phyloP scores from a whole-genome alignment of 73 alveolate species.

The Uronychia binucleata region DNA sequence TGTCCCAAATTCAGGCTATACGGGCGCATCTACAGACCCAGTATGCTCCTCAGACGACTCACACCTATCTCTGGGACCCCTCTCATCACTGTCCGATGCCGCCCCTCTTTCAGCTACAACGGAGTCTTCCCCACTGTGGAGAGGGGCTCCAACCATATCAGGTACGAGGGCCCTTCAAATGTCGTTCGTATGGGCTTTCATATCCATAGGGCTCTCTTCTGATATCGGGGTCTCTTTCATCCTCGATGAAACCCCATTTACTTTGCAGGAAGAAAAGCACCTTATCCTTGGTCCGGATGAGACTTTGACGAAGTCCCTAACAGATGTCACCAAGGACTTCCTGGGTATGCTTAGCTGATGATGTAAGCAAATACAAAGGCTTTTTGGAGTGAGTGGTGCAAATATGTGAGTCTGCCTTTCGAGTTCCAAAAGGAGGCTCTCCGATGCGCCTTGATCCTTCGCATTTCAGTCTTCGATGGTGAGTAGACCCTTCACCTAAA shows the following conservation, averaged over 20 bases:
- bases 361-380: slow-evolving; percentile 12
- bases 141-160: slow-evolving; percentile 38
- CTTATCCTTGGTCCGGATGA: slow-evolving; percentile 36
- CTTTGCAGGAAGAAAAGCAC: slow-evolving; percentile 16
- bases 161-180: slow-evolving; percentile 23
- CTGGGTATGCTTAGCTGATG: not conserved
- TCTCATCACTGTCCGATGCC: slow-evolving; percentile 30
- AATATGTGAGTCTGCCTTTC: slow-evolving; percentile 38
- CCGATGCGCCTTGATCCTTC: slow-evolving; percentile 26
- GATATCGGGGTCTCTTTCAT: slow-evolving; percentile 11
- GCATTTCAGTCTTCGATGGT: slow-evolving; percentile 34
- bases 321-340: slow-evolving; percentile 28
- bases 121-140: slow-evolving; percentile 36
- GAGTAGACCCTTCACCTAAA: not conserved
- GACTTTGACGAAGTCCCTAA: slow-evolving; percentile 12
- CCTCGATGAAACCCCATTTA: slow-evolving; percentile 14
- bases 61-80: slow-evolving; percentile 39
- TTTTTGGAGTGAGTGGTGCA: slow-evolving; percentile 33
- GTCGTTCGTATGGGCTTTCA: not conserved
- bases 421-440: slow-evolving; percentile 30
- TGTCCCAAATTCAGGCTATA: slow-evolving; percentile 40
- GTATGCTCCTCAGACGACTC: slow-evolving; percentile 38
- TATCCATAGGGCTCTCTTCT: slow-evolving; percentile 16
- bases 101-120: slow-evolving; percentile 43
- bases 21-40: slow-evolving; percentile 28